A percentile compares a stretch with the other conserved stretches of the same genome.
These are phyloP conservation scores for Melastoma malabathricum DNA, from an alignment of 345 rosid genomes.

Conservation along the genomic window DNA sequence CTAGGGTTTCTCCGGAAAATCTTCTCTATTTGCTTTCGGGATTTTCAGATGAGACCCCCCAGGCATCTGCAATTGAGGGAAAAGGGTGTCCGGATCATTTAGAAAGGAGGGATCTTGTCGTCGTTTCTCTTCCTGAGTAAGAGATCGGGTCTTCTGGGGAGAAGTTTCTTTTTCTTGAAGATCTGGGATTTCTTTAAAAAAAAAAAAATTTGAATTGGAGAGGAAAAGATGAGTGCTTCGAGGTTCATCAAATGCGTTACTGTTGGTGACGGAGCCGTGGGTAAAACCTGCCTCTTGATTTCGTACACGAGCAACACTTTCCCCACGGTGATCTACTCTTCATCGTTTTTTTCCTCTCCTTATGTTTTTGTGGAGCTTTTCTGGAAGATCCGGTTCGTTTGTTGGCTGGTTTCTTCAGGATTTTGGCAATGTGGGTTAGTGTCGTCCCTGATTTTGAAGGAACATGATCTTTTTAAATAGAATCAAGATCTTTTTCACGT, in stretches of 20 bases:
- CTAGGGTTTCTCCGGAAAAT: too few relatives aligned
- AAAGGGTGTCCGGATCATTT: background rate
- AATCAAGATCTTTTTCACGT: too few relatives aligned
- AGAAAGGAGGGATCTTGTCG: conserved; percentile 1
- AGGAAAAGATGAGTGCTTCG: conserved; percentile 56
- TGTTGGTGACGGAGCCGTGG: conserved; percentile 95
- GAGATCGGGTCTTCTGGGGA: conserved; percentile 2
- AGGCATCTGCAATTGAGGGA: conserved; percentile 1
- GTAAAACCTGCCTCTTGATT: conserved; percentile 85
- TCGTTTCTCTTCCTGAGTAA: conserved; percentile 1
- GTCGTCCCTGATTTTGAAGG: too few relatives aligned
- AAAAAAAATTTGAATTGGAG: too few relatives aligned
- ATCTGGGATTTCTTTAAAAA: too few relatives aligned
- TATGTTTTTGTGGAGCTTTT: background rate
- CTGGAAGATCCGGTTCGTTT: too few relatives aligned
- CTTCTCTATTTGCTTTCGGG: too few relatives aligned
- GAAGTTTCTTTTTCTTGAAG: too few relatives aligned
- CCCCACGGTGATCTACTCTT: conserved; percentile 46
- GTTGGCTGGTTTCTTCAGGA: too few relatives aligned
- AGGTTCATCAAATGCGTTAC: conserved; percentile 38
- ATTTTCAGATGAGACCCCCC: conserved; percentile 1
- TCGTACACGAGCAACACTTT: conserved; percentile 95
- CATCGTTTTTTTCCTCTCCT: background rate
- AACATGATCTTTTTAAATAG: too few relatives aligned
- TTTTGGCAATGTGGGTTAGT: too few relatives aligned